A percentile compares a stretch with the other conserved stretches of the same genome.
Conservation (phyloP, 306 rosid genomes). For the Sindora glabra region DNA sequence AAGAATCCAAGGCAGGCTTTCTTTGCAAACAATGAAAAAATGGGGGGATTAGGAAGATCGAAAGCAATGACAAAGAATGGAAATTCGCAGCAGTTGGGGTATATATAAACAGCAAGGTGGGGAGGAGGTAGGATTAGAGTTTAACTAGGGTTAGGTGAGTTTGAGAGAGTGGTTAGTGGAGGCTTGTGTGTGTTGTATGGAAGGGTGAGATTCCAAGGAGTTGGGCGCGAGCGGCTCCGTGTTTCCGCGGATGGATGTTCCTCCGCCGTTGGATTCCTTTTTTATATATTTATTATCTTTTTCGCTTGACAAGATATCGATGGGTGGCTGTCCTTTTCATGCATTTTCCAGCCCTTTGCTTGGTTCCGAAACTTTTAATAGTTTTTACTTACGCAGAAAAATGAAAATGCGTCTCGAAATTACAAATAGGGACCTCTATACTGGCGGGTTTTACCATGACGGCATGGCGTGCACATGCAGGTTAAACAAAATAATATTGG, state of each 20-base stretch:
- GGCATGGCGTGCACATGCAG: constrained; percentile 34
- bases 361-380: neutral
- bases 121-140: neutral
- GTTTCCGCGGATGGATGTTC: constrained; percentile 94
- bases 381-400: neutral
- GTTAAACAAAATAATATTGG: neutral
- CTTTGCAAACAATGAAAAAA: constrained; percentile 24
- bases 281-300: neutral
- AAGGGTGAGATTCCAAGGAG: constrained; percentile 73
- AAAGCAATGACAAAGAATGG: constrained; percentile 4
- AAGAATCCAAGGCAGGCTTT: neutral
- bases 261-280: constrained; percentile 85
- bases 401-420: neutral
- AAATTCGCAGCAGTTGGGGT: constrained; percentile 11
- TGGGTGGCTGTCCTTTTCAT: constrained; percentile 25
- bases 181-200: constrained; percentile 13
- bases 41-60: too few species aligned
- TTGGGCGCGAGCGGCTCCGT: constrained; percentile 98
- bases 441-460: neutral
- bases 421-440: neutral
- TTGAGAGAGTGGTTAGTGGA: neutral
- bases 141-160: constrained; percentile 42
- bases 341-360: neutral
- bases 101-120: constrained; percentile 23
- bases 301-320: neutral